Conservation (phyloP, 257 asterid genomes). For the Solanum gandarillasii region DNA sequence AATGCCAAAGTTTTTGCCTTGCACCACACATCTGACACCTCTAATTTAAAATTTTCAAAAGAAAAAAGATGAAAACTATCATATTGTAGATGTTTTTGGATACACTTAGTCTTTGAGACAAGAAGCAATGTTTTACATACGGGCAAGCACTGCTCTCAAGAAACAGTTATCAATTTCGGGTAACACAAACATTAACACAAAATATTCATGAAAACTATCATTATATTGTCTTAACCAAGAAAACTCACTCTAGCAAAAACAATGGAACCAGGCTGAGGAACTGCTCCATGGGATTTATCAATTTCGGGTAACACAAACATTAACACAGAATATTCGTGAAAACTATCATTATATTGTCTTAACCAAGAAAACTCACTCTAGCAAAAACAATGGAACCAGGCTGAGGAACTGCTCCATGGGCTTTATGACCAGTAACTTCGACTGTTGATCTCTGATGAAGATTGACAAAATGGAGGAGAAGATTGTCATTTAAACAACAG, state of each 20-base stretch:
- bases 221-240: not conserved
- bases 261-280: constrained; percentile 76
- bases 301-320: not conserved
- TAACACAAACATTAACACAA: not conserved
- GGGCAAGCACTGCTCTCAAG: not conserved
- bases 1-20: not conserved
- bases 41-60: not conserved
- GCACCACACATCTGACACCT: not conserved
- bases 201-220: not conserved
- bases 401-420: constrained; percentile 94
- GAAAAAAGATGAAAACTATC: not conserved
- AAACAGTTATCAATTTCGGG: not conserved
- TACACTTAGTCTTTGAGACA: not conserved
- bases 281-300: constrained; percentile 57
- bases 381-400: constrained; percentile 73
- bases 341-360: not conserved
- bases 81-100: not conserved
- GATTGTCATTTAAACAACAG: not conserved
- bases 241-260: constrained; percentile 74
- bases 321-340: not conserved
- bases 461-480: constrained; percentile 7
- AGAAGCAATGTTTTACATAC: not conserved
- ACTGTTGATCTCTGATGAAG: constrained; percentile 55
- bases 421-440: constrained; percentile 83
- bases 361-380: constrained; percentile 39